phyloP scores from a whole-genome alignment of 441 rosid genomes.

The Arabidopsis lyrata region DNA sequence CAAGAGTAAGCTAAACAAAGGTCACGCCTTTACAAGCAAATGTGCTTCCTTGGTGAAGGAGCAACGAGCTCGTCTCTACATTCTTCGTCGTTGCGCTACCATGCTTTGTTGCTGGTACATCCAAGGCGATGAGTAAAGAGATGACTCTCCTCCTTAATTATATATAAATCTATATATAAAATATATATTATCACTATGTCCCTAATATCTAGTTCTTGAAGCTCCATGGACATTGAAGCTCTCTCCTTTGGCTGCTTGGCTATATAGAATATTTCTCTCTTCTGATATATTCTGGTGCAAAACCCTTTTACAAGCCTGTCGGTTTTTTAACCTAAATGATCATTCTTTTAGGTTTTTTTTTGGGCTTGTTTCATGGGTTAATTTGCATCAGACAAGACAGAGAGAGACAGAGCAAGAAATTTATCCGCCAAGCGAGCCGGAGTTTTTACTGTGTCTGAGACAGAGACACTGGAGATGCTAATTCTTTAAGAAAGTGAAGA shows the following conservation, averaged over 20 bases:
- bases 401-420: constrained; percentile 28
- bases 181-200: constrained; percentile 7
- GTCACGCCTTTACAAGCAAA: constrained; percentile 67
- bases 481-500: constrained; percentile 22
- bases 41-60: constrained; percentile 82
- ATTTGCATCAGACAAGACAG: constrained; percentile 23
- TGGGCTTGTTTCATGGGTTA: constrained; percentile 32
- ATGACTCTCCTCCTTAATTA: constrained; percentile 24
- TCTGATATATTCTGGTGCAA: constrained; percentile 29
- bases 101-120: constrained; percentile 97
- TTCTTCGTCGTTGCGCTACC: constrained; percentile 89
- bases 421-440: constrained; percentile 34
- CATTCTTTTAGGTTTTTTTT: constrained; percentile 34
- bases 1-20: constrained; percentile 45
- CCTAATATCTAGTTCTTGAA: constrained; percentile 27
- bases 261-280: too few relatives aligned
- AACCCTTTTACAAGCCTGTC: constrained; percentile 33
- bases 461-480: constrained; percentile 34
- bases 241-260: constrained; percentile 34
- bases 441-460: constrained; percentile 35
- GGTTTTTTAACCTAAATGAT: constrained; percentile 37
- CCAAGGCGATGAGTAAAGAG: constrained; percentile 68
- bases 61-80: constrained; percentile 86
- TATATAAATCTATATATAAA: constrained; percentile 9
- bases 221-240: constrained; percentile 22